phyloP scores from a whole-genome alignment of 176 grass and related monocot genomes.

The Otatea glauca region DNA sequence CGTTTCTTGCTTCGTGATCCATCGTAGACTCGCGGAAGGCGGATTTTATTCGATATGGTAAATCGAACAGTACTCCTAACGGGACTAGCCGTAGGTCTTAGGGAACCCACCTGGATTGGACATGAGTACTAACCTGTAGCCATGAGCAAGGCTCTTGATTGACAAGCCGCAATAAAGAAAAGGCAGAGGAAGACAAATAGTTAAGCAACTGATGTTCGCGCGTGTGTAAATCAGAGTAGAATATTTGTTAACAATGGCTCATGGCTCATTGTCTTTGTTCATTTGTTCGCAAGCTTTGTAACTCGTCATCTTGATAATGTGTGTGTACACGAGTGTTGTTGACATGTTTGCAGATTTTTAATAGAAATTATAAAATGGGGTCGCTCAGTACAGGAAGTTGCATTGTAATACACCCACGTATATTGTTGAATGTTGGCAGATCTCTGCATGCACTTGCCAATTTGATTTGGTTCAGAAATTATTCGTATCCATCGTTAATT shows the following conservation, averaged over 20 bases:
- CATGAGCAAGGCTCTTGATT: neutral
- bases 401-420: neutral
- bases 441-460: neutral
- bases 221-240: neutral
- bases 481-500: no score
- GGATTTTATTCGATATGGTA: neutral
- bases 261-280: neutral
- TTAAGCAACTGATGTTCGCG: neutral
- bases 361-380: neutral
- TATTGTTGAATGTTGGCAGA: neutral
- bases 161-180: neutral
- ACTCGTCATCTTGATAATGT: neutral
- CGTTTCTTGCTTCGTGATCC: neutral
- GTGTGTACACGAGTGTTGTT: neutral
- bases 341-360: neutral
- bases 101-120: neutral
- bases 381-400: neutral
- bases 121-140: neutral
- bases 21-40: neutral
- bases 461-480: neutral
- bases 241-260: neutral
- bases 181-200: neutral
- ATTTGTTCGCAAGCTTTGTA: neutral
- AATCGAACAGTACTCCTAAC: neutral
- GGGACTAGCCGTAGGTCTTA: no score